These are phyloP conservation scores for Umbelopsis vinacea DNA, from an alignment of 192 early-diverging fungal genomes.

Conservation along the genomic window DNA sequence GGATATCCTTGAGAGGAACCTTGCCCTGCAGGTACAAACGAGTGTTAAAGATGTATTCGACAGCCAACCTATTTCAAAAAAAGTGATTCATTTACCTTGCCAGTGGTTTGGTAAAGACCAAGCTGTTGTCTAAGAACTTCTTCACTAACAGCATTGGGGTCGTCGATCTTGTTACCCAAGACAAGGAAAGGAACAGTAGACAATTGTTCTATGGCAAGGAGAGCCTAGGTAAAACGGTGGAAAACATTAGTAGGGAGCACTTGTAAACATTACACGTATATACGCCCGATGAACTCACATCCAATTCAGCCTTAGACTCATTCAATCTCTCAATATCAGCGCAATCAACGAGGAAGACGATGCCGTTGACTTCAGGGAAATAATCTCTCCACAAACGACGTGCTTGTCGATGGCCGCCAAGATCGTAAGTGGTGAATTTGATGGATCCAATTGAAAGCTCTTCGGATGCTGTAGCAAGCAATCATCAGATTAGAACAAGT, in stretches of 20 bases:
- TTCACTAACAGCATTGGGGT: slow-evolving; percentile 90
- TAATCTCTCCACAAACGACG: slow-evolving; percentile 99
- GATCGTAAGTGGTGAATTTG: slow-evolving; percentile 97
- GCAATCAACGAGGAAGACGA: slow-evolving; percentile 97
- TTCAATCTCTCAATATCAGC: slow-evolving; percentile 83
- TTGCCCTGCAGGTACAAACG: slow-evolving; percentile 67
- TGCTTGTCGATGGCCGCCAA: slow-evolving; percentile 96
- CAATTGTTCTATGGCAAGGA: slow-evolving; percentile 94
- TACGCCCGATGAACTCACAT: slow-evolving; percentile 56
- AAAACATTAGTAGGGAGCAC: background rate
- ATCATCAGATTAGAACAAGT: background rate
- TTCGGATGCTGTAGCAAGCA: slow-evolving; percentile 76
- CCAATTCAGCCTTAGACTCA: slow-evolving; percentile 94
- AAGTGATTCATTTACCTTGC: slow-evolving; percentile 62
- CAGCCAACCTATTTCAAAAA: background rate
- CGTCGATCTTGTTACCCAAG: slow-evolving; percentile 99
- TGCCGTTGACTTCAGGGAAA: slow-evolving; percentile 97
- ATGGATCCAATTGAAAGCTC: slow-evolving; percentile 97
- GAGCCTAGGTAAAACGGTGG: slow-evolving; percentile 55
- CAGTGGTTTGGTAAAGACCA: slow-evolving; percentile 96
- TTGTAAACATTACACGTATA: slow-evolving; percentile 4
- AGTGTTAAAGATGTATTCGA: background rate
- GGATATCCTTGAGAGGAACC: slow-evolving; percentile 88
- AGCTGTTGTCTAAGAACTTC: slow-evolving; percentile 86
- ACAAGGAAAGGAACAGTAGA: slow-evolving; percentile 92